phyloP scores from a whole-genome alignment of 768 basidiomycete species.

The Hydnomerulius pinastri region DNA sequence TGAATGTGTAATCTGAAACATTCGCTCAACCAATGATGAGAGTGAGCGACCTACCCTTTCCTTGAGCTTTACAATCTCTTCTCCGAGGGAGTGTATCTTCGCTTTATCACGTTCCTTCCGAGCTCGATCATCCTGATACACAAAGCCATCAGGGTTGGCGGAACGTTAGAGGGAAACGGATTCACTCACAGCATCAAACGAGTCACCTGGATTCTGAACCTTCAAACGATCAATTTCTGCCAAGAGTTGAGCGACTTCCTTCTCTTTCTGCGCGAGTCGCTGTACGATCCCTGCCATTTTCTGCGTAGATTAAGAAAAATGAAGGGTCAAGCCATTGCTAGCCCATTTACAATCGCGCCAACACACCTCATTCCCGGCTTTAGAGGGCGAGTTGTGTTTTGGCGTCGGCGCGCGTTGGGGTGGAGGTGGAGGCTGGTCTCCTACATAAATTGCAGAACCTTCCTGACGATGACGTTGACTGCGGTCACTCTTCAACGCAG shows the following conservation, averaged over 20 bases:
- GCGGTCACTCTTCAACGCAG: background rate
- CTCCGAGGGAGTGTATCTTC: slow-evolving; percentile 70
- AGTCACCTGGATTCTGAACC: slow-evolving; percentile 56
- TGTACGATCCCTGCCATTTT: slow-evolving; percentile 76
- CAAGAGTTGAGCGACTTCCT: slow-evolving; percentile 74
- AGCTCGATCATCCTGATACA: slow-evolving; percentile 63
- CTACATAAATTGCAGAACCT: slow-evolving; percentile 19
- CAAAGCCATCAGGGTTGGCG: background rate
- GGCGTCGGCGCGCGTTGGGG: slow-evolving; percentile 20
- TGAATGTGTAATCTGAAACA: background rate
- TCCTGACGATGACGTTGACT: slow-evolving; percentile 5
- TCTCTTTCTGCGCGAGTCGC: slow-evolving; percentile 82
- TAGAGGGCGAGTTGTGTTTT: slow-evolving; percentile 44
- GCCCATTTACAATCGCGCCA: background rate
- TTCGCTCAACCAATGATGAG: background rate
- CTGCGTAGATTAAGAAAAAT: slow-evolving; percentile 28
- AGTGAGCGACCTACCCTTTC: slow-evolving; percentile 55
- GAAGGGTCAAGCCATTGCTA: background rate
- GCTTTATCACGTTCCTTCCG: slow-evolving; percentile 74
- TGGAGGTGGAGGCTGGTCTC: slow-evolving; percentile 5
- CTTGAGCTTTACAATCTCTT: slow-evolving; percentile 74
- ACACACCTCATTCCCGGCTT: slow-evolving; percentile 58
- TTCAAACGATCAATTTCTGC: slow-evolving; percentile 68
- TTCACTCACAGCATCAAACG: slow-evolving; percentile 58
- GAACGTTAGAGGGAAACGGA: background rate